Evolutionary conservation across 208 protist genomes (phyloP).

Genomic region (Leishmania martiniquensis): DNA sequence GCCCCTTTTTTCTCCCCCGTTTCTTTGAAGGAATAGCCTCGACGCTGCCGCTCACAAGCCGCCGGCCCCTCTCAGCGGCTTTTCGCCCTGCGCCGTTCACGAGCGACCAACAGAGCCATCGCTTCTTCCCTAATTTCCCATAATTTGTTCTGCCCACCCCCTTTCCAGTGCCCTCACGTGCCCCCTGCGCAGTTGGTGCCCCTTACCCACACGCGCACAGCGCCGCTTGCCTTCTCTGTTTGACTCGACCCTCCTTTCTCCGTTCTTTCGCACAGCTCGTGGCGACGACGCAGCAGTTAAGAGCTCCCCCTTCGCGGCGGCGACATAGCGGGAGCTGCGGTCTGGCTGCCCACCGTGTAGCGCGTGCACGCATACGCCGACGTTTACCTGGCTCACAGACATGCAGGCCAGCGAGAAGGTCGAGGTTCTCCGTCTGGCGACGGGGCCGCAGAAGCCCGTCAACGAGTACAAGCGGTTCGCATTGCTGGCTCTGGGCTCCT

Average conservation of each 20-base stretch:
- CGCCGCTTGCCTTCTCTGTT: not conserved
- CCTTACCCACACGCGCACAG: not conserved
- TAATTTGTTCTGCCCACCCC: not conserved
- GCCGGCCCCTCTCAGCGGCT: not conserved
- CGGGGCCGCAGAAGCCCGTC: conserved; percentile 39
- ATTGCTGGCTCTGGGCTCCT: conserved; percentile 40
- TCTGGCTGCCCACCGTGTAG: not conserved
- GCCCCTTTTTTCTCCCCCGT: not conserved
- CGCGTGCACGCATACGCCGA: not conserved
- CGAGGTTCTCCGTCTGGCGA: conserved; percentile 17
- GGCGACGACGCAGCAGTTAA: not conserved
- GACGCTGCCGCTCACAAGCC: not conserved
- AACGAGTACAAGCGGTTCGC: conserved; percentile 52
- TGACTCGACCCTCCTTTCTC: not conserved
- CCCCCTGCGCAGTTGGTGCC: not conserved
- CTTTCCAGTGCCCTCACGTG: not conserved
- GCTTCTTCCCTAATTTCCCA: not conserved
- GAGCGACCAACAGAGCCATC: not conserved
- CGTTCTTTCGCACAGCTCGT: not conserved
- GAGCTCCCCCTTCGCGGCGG: not conserved
- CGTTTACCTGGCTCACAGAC: not conserved
- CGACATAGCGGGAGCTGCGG: not conserved
- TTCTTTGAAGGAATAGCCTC: not conserved
- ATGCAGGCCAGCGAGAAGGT: conserved; percentile 14
- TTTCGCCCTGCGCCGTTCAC: not conserved